Base-by-base conservation (phyloP, 202 grass and related monocot genomes). In the Elaeis oleifera region DNA sequence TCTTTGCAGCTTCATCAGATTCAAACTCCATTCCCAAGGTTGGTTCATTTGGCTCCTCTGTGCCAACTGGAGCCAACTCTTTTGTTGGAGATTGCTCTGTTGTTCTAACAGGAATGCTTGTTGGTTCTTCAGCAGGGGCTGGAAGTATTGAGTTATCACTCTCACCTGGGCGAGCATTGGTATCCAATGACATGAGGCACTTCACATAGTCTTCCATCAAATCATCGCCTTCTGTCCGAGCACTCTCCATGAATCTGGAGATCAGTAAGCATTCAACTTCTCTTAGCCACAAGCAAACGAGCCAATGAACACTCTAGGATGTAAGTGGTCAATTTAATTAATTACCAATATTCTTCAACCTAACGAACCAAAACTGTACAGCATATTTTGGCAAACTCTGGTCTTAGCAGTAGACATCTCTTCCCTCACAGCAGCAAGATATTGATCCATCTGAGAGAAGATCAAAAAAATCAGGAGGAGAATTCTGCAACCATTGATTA, bases 101-200 rank as follows among this genome's bases (percentile, higher is more conserved):
- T 16, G 32, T 59, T 4, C 63, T 74, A 60, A 73, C 65, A 14
- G 76, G 52, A 23, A 54, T 49, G 55, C 54, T 53, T 5, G 29
- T 16, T 3, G 27, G 16, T 16, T 54, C 68, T 75, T 71, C 80
- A 57, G 85, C 18, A 65, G 72, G 56, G 44, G 8, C 70, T 39
- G 32, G 66, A 14, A 95, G 75, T 54, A 80, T 64, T 3, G 83
- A 49, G 54, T 62, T 28, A 16, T 84, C 80, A 31, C 72, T 74
- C 27, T 80, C 83, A 16, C 52, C 54, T 6, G 63, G 19, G 7
- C 79, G 84, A 3, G 79, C 56, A 27, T 85, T 90, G 18, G 84
- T 88, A 56, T 96, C 91, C 73, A 90, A 50, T n/a, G 91, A 85
- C 91, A 90, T 90, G 67, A 85, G 81, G 68, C 91, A 96, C 48